phyloP scores from a whole-genome alignment of 129 eudicot species.

The Artemisia argyi region DNA sequence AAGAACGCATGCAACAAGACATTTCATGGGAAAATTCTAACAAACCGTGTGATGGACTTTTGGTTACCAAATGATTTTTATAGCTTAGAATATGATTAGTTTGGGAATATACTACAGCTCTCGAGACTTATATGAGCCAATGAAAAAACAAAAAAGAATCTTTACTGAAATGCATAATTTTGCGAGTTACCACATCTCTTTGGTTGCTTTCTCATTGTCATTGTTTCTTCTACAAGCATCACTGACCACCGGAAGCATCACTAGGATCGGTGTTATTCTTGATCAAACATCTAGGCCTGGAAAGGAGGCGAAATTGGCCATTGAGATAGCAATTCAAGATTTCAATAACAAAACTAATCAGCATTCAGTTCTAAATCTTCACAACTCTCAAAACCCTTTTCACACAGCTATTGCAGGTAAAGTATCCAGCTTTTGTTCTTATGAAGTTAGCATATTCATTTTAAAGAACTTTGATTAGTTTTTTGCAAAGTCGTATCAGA shows the following conservation, averaged over 20 bases:
- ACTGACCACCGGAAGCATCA: constrained; percentile 9
- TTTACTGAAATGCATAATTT: constrained; percentile 14
- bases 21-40: constrained; percentile 8
- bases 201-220: constrained; percentile 11
- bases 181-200: constrained; percentile 8
- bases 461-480: background rate
- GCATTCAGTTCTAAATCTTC: constrained; percentile 22
- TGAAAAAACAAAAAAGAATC: background rate
- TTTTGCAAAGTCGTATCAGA: background rate
- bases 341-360: constrained; percentile 17
- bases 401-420: background rate
- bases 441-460: background rate
- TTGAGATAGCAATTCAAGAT: constrained; percentile 51
- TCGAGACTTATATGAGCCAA: constrained; percentile 10
- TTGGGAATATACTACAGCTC: constrained; percentile 13
- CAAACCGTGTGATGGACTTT: constrained; percentile 20
- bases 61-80: constrained; percentile 6
- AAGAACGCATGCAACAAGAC: constrained; percentile 13
- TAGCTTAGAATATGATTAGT: constrained; percentile 6
- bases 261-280: constrained; percentile 36
- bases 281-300: constrained; percentile 46
- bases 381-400: constrained; percentile 29
- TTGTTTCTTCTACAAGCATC: constrained; percentile 32
- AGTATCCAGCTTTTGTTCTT: no score
- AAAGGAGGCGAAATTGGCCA: constrained; percentile 46